A percentile compares a stretch with the other conserved stretches of the same genome.
Evolutionary conservation across 1,284 basidiomycete species (phyloP).

Genomic region (Austropuccinia psidii): DNA sequence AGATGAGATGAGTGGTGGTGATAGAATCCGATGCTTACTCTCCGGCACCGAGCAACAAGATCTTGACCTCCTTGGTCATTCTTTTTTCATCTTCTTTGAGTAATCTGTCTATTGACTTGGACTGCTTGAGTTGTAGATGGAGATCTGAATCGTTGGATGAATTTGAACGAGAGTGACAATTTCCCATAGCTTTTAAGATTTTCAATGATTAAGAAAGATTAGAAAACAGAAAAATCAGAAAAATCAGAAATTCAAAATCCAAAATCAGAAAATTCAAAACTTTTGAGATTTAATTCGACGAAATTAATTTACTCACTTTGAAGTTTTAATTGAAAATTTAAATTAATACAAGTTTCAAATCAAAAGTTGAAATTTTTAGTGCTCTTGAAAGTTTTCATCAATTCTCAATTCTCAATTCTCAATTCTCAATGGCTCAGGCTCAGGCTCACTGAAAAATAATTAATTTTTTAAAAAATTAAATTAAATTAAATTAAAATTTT

Average conservation of each 20-base stretch:
- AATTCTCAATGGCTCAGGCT: too few relatives aligned
- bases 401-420: too few relatives aligned
- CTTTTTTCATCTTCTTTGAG: slow-evolving; percentile 42
- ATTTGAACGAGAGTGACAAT: slow-evolving; percentile 1
- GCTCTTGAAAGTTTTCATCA: too few relatives aligned
- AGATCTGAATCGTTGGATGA: not conserved
- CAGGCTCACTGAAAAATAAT: too few relatives aligned
- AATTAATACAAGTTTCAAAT: not conserved
- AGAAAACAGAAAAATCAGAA: too few relatives aligned
- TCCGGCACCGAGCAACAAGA: slow-evolving; percentile 39
- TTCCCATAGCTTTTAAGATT: slow-evolving; percentile 13
- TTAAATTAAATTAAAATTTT: too few relatives aligned
- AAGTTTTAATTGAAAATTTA: not conserved
- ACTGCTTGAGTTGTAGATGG: not conserved
- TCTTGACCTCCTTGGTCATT: slow-evolving; percentile 42
- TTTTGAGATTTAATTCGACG: not conserved
- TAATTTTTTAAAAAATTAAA: too few relatives aligned
- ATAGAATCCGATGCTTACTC: not conserved
- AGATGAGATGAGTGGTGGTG: not conserved
- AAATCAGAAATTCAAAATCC: too few relatives aligned
- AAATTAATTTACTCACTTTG: not conserved
- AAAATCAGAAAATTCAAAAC: not conserved
- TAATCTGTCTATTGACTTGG: slow-evolving; percentile 40
- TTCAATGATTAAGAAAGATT: too few relatives aligned
- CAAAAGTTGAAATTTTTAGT: too few relatives aligned